A percentile compares a stretch with the other conserved stretches of the same genome.
Evolutionary conservation across 208 protist genomes (phyloP).

Genomic region (Porcisia deanei): DNA sequence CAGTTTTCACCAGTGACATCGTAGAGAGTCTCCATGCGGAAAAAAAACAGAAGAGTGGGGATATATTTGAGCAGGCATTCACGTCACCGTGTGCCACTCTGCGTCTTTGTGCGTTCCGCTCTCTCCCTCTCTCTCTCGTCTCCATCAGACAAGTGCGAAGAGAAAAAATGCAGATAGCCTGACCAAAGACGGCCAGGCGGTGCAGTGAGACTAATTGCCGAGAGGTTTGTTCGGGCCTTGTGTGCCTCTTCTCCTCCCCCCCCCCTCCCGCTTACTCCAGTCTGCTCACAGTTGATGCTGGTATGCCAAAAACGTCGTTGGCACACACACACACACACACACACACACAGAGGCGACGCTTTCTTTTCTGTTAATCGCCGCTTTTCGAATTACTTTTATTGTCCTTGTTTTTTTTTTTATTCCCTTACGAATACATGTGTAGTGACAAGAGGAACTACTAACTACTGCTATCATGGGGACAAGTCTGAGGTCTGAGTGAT

Average conservation of each 20-base stretch:
- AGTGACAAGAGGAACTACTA: constrained; percentile 2
- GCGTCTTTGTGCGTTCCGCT: neutral
- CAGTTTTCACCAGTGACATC: neutral
- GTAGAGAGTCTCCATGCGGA: neutral
- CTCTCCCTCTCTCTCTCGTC: neutral
- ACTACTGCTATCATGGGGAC: neutral
- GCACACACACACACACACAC: neutral
- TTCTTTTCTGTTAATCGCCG: neutral
- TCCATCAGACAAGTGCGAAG: neutral
- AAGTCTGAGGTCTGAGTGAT: too few relatives aligned
- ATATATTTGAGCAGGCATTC: too few relatives aligned
- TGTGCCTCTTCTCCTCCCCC: too few relatives aligned
- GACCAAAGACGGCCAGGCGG: too few relatives aligned
- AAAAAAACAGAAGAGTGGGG: neutral
- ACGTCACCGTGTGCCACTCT: neutral
- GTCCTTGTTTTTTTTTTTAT: neutral
- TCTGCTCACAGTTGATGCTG: too few relatives aligned
- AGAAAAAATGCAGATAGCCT: neutral
- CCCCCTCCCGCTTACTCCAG: too few relatives aligned
- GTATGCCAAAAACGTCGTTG: neutral
- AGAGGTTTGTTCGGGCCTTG: too few relatives aligned
- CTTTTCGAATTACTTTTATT: neutral
- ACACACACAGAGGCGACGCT: neutral
- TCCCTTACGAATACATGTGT: neutral
- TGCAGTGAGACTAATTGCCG: too few relatives aligned